Evolutionary conservation across 148 eudicot species (phyloP).

Genomic region (Hydrangea macrophylla): DNA sequence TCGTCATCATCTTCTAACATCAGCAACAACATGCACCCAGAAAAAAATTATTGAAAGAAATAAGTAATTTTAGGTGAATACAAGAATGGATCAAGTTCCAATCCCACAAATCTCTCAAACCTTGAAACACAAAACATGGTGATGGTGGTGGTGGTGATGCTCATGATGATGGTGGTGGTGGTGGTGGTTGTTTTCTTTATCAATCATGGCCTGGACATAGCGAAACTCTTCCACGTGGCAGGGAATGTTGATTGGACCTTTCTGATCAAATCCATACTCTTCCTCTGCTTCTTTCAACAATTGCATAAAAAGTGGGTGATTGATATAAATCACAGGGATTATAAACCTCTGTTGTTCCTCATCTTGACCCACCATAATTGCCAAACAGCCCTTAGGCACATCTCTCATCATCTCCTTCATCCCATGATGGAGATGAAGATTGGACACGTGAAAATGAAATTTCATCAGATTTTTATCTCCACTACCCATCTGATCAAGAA

Average conservation of each 20-base stretch:
- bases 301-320: slow-evolving; percentile 71
- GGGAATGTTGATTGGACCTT: slow-evolving; percentile 82
- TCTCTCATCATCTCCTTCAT: slow-evolving; percentile 28
- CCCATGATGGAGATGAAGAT: slow-evolving; percentile 30
- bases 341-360: slow-evolving; percentile 68
- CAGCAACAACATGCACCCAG: no score
- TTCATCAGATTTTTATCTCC: slow-evolving; percentile 38
- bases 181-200: no score
- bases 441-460: slow-evolving; percentile 40
- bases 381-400: slow-evolving; percentile 76
- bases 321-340: slow-evolving; percentile 69
- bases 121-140: slow-evolving; percentile 74
- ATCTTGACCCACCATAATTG: slow-evolving; percentile 68
- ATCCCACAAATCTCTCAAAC: slow-evolving; percentile 45
- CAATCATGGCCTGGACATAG: slow-evolving; percentile 56
- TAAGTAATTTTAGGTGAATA: no score
- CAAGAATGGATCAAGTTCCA: background rate
- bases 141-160: slow-evolving; percentile 43
- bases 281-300: slow-evolving; percentile 82
- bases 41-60: no score
- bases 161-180: slow-evolving; percentile 24
- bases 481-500: slow-evolving; percentile 45
- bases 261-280: slow-evolving; percentile 80
- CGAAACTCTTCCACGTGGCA: slow-evolving; percentile 82
- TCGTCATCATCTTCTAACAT: slow-evolving; percentile 10